Base-by-base conservation (phyloP, 2,329 filamentous ascomycete genomes). In the Colletotrichum liriopes region DNA sequence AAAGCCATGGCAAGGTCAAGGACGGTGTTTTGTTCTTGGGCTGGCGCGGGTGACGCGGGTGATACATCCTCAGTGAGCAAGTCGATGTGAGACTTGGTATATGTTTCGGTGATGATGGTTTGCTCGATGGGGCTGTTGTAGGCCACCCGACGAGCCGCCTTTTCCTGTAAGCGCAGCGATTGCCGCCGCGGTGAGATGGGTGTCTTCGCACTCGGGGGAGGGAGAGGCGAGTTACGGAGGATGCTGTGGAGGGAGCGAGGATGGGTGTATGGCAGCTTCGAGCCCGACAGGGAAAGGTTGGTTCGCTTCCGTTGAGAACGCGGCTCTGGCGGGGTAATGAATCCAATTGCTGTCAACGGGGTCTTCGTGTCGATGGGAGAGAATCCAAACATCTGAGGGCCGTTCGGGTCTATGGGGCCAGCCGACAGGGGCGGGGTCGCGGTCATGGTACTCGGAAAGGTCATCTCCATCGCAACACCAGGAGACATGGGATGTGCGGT, bases 151-250 rank as follows among this genome's bases (percentile, higher is more conserved):
- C 88, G 86, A 16, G 86, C 84, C 1, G 86, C 86, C 75, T 86
- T 87, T 75, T 90, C 88, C 54, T 87, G 85, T 20, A 90, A 80
- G 16, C 88, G 86, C 37, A 84, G 81, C 1, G 89, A 90, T 72
- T 88, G 85, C 47, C 88, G 84, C 69, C 85, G 84, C 2, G 88
- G 86, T 0, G 89, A 90, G 6, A 83, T 80, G 1, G 88, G 87
- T 11, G 87, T 86, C 41, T 82, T 82, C 3, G 87, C 84, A 26
- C 81, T 87, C 3, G 83, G 80, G 1, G 88, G 87, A 26, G 89
- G 89, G 8, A 92, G 83, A 23, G 90, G 90, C 5, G 90, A 92
- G 83, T 92, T 92, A 65, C 90, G 88, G 29, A 92, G 85, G 76
- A 92, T 92, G 79, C 89, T 91, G 78, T 88, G 90, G 12, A 92